Evolutionary conservation across 176 grass and related monocot genomes (phyloP).

Genomic region (Coix lacrymajobi): DNA sequence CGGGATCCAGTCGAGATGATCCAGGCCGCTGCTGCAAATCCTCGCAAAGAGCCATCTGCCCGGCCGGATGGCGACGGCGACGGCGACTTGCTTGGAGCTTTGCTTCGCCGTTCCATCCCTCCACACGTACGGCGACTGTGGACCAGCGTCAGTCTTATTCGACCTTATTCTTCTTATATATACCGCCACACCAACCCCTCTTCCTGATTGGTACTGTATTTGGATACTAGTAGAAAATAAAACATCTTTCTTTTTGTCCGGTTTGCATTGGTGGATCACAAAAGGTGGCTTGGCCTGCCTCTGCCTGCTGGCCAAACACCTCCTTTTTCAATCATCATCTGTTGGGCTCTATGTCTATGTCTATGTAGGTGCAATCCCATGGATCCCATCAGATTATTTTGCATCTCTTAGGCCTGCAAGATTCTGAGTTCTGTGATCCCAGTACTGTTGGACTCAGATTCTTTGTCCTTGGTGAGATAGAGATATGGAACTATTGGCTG

Average conservation of each 20-base stretch:
- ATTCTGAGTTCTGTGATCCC: not conserved
- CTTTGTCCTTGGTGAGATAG: not conserved
- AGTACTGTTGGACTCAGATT: not conserved
- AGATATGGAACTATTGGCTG: not conserved
- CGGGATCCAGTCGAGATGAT: not conserved
- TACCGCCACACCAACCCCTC: not conserved
- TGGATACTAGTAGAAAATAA: not conserved
- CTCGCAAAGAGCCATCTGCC: not conserved
- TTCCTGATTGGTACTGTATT: not conserved
- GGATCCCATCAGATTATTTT: not conserved
- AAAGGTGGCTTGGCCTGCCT: not conserved
- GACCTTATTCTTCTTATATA: not conserved
- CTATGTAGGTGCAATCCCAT: not conserved
- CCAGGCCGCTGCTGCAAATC: conserved; percentile 1
- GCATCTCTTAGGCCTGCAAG: not conserved
- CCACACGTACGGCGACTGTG: not conserved
- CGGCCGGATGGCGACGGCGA: conserved; percentile 4
- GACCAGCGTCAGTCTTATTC: not conserved
- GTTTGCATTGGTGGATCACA: conserved; percentile 1
- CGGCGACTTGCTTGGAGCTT: not conserved
- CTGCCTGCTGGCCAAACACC: not conserved
- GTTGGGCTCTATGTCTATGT: not conserved
- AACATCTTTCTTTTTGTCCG: not conserved
- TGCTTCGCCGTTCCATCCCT: not conserved
- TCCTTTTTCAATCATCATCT: not conserved